Base-by-base conservation (phyloP, 345 rosid genomes). In the Eucalyptus decipiens region DNA sequence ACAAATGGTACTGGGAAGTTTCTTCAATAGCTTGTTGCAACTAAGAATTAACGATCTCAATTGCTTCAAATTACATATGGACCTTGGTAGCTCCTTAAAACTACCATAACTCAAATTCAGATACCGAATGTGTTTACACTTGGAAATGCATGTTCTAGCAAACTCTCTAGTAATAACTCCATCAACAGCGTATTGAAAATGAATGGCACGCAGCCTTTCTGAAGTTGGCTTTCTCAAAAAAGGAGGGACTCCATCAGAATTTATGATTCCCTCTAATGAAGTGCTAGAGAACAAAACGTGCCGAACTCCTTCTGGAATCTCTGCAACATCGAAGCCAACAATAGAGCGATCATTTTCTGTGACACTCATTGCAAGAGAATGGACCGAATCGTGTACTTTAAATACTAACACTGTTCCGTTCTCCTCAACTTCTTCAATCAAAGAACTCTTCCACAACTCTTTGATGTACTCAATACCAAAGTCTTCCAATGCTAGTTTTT, bases 381-480 rank as follows among this genome's bases (percentile, higher is more conserved):
- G 65, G n/a, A 58, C 1, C n/a, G 11, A 1, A 56, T 56, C 14
- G 0, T 56, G 28, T 56, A 23, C 62, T 56, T 56, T 56, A 23
- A 24, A 56, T 26, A 2, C 0, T 1, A 12, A 60, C 28, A 0
- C 0, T 1, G 1, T 0, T 26, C 15, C 32, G 0, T 0, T 0
- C 2, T 60, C 32, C 4, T 12, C 4, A 60, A 60, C 32, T 60
- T 60, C 32, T 28, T 60, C 1, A 4, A 60, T 60, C 69, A 60
- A 28, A 28, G 32, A 60, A 1, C 69, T 60, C 32, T 28, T 60
- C 69, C 69, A 26, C 8, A 60, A 60, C 32, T 60, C 32, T 60
- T 13, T 60, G 69, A 60, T 0, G 6, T 60, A 60, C 32, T 60
- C 32, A 60, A 0, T 6, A 28, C 32, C 69, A 28, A 28, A 0